A percentile compares a stretch with the other conserved stretches of the same genome.
Conservation (phyloP, 805 yeast species). For the Starmerella ratchasimensis region DNA sequence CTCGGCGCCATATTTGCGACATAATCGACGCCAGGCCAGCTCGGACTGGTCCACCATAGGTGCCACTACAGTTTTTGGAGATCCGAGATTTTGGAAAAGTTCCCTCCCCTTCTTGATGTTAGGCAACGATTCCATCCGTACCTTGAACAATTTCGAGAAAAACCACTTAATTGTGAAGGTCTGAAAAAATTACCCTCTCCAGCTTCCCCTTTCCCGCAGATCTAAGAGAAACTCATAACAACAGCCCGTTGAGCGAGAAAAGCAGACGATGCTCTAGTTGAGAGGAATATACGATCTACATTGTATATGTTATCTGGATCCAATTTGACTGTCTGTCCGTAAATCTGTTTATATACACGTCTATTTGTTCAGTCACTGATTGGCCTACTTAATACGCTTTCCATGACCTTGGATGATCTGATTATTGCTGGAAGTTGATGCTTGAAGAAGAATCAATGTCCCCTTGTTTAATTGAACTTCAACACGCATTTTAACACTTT, state of each 20-base stretch:
- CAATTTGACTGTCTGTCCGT: too few species aligned
- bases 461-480: conserved; percentile 7
- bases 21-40: conserved; percentile 82
- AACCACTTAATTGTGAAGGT: conserved; percentile 2
- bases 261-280: too few species aligned
- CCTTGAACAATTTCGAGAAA: neutral
- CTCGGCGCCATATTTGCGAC: conserved; percentile 82
- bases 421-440: neutral
- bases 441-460: neutral
- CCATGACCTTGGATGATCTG: conserved; percentile 8
- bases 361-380: too few species aligned
- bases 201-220: too few species aligned
- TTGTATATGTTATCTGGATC: too few species aligned
- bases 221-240: too few species aligned
- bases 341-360: too few species aligned
- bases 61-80: conserved; percentile 77
- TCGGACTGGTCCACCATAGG: conserved; percentile 99
- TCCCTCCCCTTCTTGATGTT: conserved; percentile 40
- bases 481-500: conserved; percentile 2
- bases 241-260: too few species aligned
- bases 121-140: conserved; percentile 16
- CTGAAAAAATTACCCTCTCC: neutral
- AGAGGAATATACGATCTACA: too few species aligned
- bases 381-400: neutral
- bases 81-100: conserved; percentile 53